Evolutionary conservation across 768 basidiomycete species (phyloP).

Genomic region (Suillus subaureus): DNA sequence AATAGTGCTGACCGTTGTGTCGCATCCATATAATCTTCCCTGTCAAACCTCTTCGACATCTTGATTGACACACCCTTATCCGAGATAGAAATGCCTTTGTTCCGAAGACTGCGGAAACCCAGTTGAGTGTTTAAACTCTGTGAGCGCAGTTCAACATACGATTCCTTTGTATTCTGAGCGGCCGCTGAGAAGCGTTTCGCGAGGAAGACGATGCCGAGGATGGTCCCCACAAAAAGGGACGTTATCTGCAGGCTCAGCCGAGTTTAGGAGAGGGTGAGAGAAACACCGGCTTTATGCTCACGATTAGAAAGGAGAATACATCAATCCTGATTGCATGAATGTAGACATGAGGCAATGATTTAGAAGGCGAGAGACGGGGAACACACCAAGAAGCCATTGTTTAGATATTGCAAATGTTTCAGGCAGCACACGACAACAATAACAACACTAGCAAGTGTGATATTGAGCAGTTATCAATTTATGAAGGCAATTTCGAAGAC

Average conservation of each 20-base stretch:
- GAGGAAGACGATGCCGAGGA: constrained; percentile 45
- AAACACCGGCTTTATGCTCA: constrained; percentile 23
- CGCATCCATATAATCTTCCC: constrained; percentile 70
- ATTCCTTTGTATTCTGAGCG: constrained; percentile 53
- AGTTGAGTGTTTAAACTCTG: background rate
- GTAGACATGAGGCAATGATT: background rate
- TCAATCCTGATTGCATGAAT: constrained; percentile 38
- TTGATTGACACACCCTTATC: constrained; percentile 66
- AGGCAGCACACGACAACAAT: no score
- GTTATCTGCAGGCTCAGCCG: constrained; percentile 43
- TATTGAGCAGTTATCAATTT: background rate
- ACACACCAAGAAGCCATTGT: constrained; percentile 23
- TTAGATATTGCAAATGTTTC: background rate
- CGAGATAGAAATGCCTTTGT: constrained; percentile 58
- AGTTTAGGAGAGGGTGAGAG: background rate
- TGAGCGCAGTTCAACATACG: constrained; percentile 39
- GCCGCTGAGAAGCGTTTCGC: constrained; percentile 42
- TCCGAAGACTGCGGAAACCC: constrained; percentile 48
- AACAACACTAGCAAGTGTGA: background rate
- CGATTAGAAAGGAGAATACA: constrained; percentile 42
- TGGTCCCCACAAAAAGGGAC: constrained; percentile 45
- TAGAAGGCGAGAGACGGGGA: background rate
- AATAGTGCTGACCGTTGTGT: constrained; percentile 59
- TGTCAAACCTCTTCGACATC: constrained; percentile 58
- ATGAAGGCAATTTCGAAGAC: background rate